Evolutionary conservation across 2,329 filamentous ascomycete species (phyloP), one percentile per base, ranked within the genome.

Genomic region (Waltergamsia citrina): DNA sequence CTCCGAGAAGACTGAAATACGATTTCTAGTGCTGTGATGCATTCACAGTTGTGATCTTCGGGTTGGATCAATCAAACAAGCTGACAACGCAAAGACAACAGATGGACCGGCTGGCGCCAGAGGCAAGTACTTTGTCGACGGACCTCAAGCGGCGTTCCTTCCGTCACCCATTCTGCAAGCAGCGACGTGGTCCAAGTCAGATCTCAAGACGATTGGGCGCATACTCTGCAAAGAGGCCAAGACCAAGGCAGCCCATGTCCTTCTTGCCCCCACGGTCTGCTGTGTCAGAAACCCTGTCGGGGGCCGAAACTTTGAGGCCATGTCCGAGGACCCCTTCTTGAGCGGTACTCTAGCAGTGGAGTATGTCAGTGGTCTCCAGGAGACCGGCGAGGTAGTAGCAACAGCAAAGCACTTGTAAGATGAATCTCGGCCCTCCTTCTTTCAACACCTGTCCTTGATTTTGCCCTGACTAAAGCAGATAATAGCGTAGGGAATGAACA

Each of bases 251-350:
- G 69, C 81, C 8, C 77, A 84, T 46, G 68, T 84, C 11, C 71
- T 81, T 41, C 64, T 86, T 10, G 82, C 78, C 4, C 82, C 82
- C 0, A 69, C 84, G 1, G 78, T 87, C 22, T 87, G 84, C 59
- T 80, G 86, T 65, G 85, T 90, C 48, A 74, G 85, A 12, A 82
- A 83, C 32, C 85, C 85, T 1, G 67, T 92, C 0, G 85, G 85
- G 14, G 85, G 85, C n/a, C 71, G 85, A 39, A 87, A 87, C 42
- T 93, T 92, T 44, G 85, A 93, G 56, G 87, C 83, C 0, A 92
- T 86, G 52, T 85, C 82, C 0, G 85, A 92, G 53, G 85, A 92
- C 44, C 85, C 85, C 1, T 70, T 80, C 9, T 65, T 93, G 6
- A 85, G 83, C 0, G 83, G 83, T 22, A 81, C 78, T 40, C 60